Conservation (phyloP, 805 yeast genomes). For the Zygotorulaspora florentina region DNA sequence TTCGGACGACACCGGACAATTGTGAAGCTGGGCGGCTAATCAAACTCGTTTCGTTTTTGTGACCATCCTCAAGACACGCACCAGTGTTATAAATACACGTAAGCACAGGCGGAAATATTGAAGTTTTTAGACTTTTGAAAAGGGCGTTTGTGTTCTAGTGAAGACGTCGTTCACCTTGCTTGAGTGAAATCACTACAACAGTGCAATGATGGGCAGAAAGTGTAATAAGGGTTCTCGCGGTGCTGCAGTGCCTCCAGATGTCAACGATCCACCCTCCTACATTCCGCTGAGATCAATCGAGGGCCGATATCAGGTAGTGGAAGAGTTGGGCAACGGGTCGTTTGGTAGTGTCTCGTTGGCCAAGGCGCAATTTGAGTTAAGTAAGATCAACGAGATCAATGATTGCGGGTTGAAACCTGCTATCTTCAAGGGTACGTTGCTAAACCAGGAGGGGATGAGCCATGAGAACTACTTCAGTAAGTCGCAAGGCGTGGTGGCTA, state of each 20-base stretch:
- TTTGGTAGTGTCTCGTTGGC: constrained; percentile 71
- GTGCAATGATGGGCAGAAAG: constrained; percentile 13
- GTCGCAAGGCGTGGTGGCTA: constrained; percentile 55
- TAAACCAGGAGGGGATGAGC: constrained; percentile 36
- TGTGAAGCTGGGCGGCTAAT: constrained; percentile 11
- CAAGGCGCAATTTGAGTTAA: constrained; percentile 37
- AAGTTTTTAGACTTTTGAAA: no score
- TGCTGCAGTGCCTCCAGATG: constrained; percentile 36
- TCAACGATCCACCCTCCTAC: constrained; percentile 38
- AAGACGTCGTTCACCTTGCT: no score
- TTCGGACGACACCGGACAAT: background rate
- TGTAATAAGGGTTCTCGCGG: constrained; percentile 8
- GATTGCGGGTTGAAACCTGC: constrained; percentile 2
- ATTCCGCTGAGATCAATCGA: constrained; percentile 43
- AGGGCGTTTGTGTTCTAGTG: no score
- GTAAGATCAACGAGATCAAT: constrained; percentile 2
- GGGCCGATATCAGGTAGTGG: constrained; percentile 46
- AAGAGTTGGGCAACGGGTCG: constrained; percentile 65
- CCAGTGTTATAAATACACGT: no score
- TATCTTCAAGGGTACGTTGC: constrained; percentile 40
- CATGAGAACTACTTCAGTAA: constrained; percentile 35
- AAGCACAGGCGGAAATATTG: no score
- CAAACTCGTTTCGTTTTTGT: constrained; percentile 5
- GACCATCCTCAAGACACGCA: background rate
- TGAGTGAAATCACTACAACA: no score